Evolutionary conservation across 1,139 yeast genomes (phyloP).

Genomic region (Debaryomyces sp.): DNA sequence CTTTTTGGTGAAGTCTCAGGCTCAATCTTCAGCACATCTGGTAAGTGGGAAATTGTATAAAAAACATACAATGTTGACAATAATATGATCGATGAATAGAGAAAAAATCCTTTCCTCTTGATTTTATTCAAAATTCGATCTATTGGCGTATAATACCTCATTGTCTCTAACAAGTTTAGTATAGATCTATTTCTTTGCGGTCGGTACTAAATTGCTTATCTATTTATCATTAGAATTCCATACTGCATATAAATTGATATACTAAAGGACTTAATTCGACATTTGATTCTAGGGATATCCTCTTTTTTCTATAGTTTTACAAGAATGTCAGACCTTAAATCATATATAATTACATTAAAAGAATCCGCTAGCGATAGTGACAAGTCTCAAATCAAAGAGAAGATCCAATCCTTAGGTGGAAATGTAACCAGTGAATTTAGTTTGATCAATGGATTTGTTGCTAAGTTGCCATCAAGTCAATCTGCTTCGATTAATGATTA

Average conservation of each 20-base stretch:
- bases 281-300: not conserved
- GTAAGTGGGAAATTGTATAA: slow-evolving; percentile 35
- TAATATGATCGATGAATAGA: slow-evolving; percentile 36
- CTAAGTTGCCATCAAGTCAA: slow-evolving; percentile 54
- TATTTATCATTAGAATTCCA: not conserved
- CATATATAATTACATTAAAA: slow-evolving; percentile 43
- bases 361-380: slow-evolving; percentile 37
- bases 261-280: not conserved
- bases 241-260: slow-evolving; percentile 4
- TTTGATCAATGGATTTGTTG: slow-evolving; percentile 69
- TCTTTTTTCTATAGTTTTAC: not conserved
- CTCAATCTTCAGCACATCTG: slow-evolving; percentile 16
- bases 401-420: slow-evolving; percentile 57
- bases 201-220: not conserved
- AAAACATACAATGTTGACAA: slow-evolving; percentile 38
- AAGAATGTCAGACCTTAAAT: slow-evolving; percentile 24
- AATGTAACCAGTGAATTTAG: slow-evolving; percentile 63
- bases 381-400: slow-evolving; percentile 31
- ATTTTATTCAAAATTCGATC: slow-evolving; percentile 11
- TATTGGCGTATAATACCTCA: slow-evolving; percentile 5
- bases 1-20: not conserved
- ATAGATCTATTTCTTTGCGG: not conserved
- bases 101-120: slow-evolving; percentile 39
- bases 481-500: slow-evolving; percentile 42
- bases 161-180: not conserved